phyloP scores from a whole-genome alignment of 331 rosid genomes.

The Pyrus hybrid region DNA sequence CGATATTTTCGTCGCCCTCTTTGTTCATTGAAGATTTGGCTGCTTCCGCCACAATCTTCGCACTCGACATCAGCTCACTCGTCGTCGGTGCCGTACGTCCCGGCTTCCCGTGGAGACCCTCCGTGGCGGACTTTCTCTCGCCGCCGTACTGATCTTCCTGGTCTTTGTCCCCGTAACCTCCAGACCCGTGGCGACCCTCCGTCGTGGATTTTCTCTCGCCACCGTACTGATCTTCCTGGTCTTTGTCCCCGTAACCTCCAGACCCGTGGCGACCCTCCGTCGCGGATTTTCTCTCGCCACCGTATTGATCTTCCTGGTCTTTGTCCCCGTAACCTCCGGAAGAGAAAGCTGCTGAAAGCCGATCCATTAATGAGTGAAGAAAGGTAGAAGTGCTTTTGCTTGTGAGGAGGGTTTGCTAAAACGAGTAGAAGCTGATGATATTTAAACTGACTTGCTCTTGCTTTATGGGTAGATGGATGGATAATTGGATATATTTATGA shows the following conservation, averaged over 20 bases:
- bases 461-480: not conserved
- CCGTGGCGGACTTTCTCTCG: not conserved
- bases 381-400: not conserved
- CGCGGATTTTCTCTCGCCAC: not conserved
- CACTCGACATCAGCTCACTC: constrained; percentile 24
- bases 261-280: not conserved
- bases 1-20: constrained; percentile 17
- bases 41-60: constrained; percentile 50
- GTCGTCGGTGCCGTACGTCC: not conserved
- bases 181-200: not conserved
- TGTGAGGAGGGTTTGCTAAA: not conserved
- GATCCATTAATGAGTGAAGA: not conserved
- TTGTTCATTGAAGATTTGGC: constrained; percentile 19
- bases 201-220: not conserved
- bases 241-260: not conserved
- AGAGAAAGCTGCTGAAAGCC: not conserved
- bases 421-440: not conserved
- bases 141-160: not conserved
- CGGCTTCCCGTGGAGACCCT: not conserved
- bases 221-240: not conserved
- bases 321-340: not conserved
- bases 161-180: not conserved
- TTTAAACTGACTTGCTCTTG: not conserved
- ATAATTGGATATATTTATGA: no score
- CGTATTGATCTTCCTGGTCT: not conserved